phyloP scores from a whole-genome alignment of 2,329 filamentous ascomycete genomes.

The Colletotrichum spaethianum region DNA sequence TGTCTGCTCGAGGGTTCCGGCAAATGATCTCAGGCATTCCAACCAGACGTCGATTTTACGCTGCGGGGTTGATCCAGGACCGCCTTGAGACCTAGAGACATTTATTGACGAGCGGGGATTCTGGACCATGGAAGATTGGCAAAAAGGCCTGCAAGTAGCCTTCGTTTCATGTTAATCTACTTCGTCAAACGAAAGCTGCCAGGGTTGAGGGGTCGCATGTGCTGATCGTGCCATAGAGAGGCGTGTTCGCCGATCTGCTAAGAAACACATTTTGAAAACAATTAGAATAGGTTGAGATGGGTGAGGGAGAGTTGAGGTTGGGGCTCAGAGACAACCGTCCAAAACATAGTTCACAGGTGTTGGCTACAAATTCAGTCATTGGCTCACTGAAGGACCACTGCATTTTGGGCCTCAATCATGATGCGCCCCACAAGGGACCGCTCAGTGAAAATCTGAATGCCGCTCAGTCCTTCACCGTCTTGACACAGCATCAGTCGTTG shows the following conservation, averaged over 20 bases:
- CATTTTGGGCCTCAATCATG: constrained; percentile 17
- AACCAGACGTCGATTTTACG: too few relatives aligned
- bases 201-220: background rate
- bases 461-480: background rate
- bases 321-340: background rate
- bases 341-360: background rate
- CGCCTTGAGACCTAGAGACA: too few relatives aligned
- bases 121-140: too few relatives aligned
- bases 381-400: constrained; percentile 18
- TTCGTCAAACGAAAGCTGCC: background rate
- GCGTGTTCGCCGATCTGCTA: background rate
- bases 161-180: background rate
- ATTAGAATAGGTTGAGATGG: background rate
- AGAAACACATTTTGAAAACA: background rate
- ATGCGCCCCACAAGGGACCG: constrained; percentile 33
- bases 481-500: background rate
- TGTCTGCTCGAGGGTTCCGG: too few relatives aligned
- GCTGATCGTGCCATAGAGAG: too few relatives aligned
- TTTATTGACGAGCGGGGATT: too few relatives aligned
- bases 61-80: too few relatives aligned
- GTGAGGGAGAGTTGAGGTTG: background rate
- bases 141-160: too few relatives aligned
- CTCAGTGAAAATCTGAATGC: constrained; percentile 33
- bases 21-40: too few relatives aligned
- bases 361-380: constrained; percentile 4